These are phyloP conservation scores for Tolypocladium paradoxum DNA, from an alignment of 2,329 filamentous ascomycete species.

Conservation along the genomic window DNA sequence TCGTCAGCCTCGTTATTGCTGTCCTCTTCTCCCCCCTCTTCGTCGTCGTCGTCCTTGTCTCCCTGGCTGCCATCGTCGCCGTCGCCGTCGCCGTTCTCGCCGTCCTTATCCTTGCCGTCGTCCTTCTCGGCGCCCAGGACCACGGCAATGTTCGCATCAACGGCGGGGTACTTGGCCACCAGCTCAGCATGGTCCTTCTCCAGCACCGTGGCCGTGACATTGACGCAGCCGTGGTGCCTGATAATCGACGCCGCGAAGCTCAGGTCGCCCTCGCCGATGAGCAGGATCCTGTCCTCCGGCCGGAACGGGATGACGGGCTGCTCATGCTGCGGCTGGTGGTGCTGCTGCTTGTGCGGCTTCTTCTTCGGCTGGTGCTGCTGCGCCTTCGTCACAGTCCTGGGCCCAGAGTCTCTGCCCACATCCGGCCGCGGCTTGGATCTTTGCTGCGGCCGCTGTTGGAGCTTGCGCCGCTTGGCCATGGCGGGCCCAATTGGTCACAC, in stretches of 20 bases:
- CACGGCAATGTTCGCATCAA: slow-evolving; percentile 43
- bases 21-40: slow-evolving; percentile 8
- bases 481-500: background rate
- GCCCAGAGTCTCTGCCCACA: background rate
- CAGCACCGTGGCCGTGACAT: slow-evolving; percentile 59
- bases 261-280: slow-evolving; percentile 73
- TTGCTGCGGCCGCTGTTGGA: slow-evolving; percentile 1
- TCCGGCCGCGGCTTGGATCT: slow-evolving; percentile 9
- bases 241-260: slow-evolving; percentile 63
- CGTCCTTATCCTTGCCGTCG: background rate
- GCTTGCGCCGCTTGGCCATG: slow-evolving; percentile 10
- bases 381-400: slow-evolving; percentile 5
- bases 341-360: slow-evolving; percentile 6
- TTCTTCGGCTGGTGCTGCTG: slow-evolving; percentile 4
- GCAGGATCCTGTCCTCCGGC: slow-evolving; percentile 55
- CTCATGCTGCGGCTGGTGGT: slow-evolving; percentile 15
- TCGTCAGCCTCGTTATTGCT: slow-evolving; percentile 1
- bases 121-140: slow-evolving; percentile 28
- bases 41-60: slow-evolving; percentile 5
- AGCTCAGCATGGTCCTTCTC: slow-evolving; percentile 50
- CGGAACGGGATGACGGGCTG: slow-evolving; percentile 56
- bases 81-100: slow-evolving; percentile 1
- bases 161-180: slow-evolving; percentile 64
- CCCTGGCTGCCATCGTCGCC: slow-evolving; percentile 1
- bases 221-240: slow-evolving; percentile 51